Conservation (phyloP, 116 monocot genomes). For the Trichopus zeylanicus region DNA sequence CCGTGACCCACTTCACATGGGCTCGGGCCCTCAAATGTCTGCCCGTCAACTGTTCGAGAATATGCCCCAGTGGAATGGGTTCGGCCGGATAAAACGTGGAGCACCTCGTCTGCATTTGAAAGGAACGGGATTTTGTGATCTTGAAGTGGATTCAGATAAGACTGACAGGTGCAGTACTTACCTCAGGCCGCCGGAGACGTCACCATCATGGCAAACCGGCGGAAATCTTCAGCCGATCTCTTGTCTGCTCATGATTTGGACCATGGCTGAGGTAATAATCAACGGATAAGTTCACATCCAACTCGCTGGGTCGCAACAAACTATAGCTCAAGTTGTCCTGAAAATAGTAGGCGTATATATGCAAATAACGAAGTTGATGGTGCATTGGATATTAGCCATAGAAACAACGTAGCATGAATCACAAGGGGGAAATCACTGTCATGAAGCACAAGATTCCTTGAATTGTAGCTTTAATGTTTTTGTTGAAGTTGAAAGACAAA, state of each 20-base stretch:
- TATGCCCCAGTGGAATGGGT: not conserved
- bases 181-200: not conserved
- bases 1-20: conserved; percentile 6
- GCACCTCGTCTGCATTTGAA: not conserved
- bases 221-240: not conserved
- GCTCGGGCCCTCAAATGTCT: not conserved
- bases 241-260: not conserved
- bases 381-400: not conserved
- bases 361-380: not conserved
- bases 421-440: not conserved
- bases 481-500: not conserved
- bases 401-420: not conserved
- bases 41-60: not conserved
- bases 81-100: not conserved
- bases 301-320: too few relatives aligned
- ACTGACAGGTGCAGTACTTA: not conserved
- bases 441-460: not conserved
- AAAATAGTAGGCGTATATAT: not conserved
- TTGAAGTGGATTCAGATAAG: not conserved
- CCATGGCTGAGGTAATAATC: not conserved
- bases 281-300: too few relatives aligned
- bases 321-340: too few relatives aligned
- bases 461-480: not conserved
- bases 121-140: not conserved
- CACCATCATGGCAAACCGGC: not conserved